Evolutionary conservation across 164 flowering plant genomes (phyloP), one percentile per base, ranked within the genome.

Genomic region (Vitis cinerea): DNA sequence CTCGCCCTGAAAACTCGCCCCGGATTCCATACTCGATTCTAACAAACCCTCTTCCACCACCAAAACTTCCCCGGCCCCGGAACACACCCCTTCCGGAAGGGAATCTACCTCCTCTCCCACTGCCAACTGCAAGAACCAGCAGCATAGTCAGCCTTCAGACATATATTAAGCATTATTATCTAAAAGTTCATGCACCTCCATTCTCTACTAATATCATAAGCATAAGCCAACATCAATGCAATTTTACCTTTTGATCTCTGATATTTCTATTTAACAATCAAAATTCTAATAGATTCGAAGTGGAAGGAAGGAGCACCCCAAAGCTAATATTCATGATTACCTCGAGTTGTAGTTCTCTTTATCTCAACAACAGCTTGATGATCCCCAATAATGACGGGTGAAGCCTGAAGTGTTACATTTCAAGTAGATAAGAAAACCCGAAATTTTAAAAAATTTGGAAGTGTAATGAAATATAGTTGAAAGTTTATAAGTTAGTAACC

Each of bases 11-110:
- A 59, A 75, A 82, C 4, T 83, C 89, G 14, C 83, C 87, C 30
- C 82, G 78, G 61, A 61, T 65, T 55, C 86, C 82, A 73, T 67
- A 80, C 8, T 87, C 92, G 61, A 65, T 81, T 78, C 93, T 81
- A 47, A 80, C 84, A 74, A 79, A 88, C 48, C 84, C 74, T 5
- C 87, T 74, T 2, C 82, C 83, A 13, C 88, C 84, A 59, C 82
- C 72, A 55, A 66, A 87, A 59, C 77, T 85, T 15, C 86, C 90
- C 53, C 86, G 85, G 17, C 83, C 79, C 69, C 88, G 75, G 67
- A 70, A 84, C 0, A 77, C 88, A 67, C 80, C 83, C 66, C 91
- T 82, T 68, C 84, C 85, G 12, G 81, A 47, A 66, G 75, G 59
- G 54, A 72, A 83, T 67, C 88, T 80, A 15, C 84, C 86, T 71